Percentiles rank a stretch among this genome's conserved stretches.
These are phyloP conservation scores for Clavaria fumosa DNA, from an alignment of 768 basidiomycete species.

Conservation along the genomic window DNA sequence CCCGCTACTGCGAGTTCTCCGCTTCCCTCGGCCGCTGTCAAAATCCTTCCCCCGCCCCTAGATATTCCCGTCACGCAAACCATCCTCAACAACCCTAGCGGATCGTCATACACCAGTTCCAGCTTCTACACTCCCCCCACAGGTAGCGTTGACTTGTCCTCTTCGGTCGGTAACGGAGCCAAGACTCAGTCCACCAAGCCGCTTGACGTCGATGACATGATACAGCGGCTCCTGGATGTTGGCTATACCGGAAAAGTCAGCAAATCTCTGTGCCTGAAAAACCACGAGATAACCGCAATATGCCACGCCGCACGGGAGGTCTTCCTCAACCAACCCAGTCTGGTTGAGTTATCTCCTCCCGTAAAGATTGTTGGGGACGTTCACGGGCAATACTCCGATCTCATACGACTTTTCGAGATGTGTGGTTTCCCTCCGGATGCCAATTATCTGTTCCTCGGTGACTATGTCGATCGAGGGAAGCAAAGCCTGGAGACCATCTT, in stretches of 20 bases:
- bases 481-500: slow-evolving; percentile 97
- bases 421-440: slow-evolving; percentile 95
- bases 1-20: slow-evolving; percentile 13
- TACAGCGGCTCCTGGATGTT: slow-evolving; percentile 86
- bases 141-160: slow-evolving; percentile 23
- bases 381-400: slow-evolving; percentile 96
- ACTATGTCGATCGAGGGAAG: slow-evolving; percentile 98
- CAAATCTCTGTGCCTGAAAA: slow-evolving; percentile 91
- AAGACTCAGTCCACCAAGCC: slow-evolving; percentile 47
- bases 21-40: slow-evolving; percentile 25
- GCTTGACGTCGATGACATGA: slow-evolving; percentile 97
- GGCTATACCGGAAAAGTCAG: slow-evolving; percentile 97
- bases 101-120: slow-evolving; percentile 21
- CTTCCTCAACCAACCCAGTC: slow-evolving; percentile 89
- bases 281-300: slow-evolving; percentile 85
- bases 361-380: slow-evolving; percentile 99
- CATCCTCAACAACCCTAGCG: slow-evolving; percentile 54
- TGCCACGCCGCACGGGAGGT: slow-evolving; percentile 94
- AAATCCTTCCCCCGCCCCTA: slow-evolving; percentile 35
- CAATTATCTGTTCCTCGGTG: slow-evolving; percentile 97
- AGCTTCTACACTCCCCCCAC: slow-evolving; percentile 33
- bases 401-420: slow-evolving; percentile 98
- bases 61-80: slow-evolving; percentile 74
- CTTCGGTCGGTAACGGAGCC: slow-evolving; percentile 27
- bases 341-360: slow-evolving; percentile 92